Evolutionary conservation across 208 protist genomes (phyloP).

Genomic region (Paratrypanosoma confusum): DNA sequence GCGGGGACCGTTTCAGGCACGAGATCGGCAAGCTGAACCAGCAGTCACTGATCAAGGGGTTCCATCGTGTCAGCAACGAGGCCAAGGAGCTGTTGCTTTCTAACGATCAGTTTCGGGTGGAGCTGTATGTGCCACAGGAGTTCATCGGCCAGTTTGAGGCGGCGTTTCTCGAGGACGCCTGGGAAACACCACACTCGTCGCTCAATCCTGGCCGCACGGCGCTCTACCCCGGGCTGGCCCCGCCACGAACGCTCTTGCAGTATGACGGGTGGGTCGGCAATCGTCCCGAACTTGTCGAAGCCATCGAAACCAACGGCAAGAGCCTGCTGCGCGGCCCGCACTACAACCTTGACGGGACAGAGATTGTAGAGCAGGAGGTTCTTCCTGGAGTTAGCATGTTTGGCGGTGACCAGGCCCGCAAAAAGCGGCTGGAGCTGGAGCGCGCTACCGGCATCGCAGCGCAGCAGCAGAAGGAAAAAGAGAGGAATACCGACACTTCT

Average conservation of each 20-base stretch:
- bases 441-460: constrained; percentile 21
- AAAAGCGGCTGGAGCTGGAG: constrained; percentile 40
- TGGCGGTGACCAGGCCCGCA: constrained; percentile 30
- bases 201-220: constrained; percentile 52
- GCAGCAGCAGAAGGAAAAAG: constrained; percentile 1
- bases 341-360: constrained; percentile 48
- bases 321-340: constrained; percentile 43
- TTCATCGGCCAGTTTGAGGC: constrained; percentile 47
- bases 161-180: constrained; percentile 69
- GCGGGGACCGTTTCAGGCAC: constrained; percentile 32
- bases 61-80: constrained; percentile 65
- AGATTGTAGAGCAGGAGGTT: constrained; percentile 44
- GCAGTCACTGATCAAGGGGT: constrained; percentile 75
- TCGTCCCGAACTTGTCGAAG: constrained; percentile 64
- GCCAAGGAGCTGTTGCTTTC: constrained; percentile 59
- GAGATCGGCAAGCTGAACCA: constrained; percentile 79
- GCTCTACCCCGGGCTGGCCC: constrained; percentile 69
- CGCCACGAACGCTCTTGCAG: constrained; percentile 47
- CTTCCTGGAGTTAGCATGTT: constrained; percentile 49
- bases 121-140: constrained; percentile 61
- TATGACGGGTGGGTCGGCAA: constrained; percentile 75
- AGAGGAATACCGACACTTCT: not conserved
- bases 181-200: constrained; percentile 53
- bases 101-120: constrained; percentile 52
- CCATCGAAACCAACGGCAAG: constrained; percentile 54